A percentile compares a stretch with the other conserved stretches of the same genome.
These are phyloP conservation scores for Candida mattraensis DNA, from an alignment of 805 yeast species.

Conservation along the genomic window DNA sequence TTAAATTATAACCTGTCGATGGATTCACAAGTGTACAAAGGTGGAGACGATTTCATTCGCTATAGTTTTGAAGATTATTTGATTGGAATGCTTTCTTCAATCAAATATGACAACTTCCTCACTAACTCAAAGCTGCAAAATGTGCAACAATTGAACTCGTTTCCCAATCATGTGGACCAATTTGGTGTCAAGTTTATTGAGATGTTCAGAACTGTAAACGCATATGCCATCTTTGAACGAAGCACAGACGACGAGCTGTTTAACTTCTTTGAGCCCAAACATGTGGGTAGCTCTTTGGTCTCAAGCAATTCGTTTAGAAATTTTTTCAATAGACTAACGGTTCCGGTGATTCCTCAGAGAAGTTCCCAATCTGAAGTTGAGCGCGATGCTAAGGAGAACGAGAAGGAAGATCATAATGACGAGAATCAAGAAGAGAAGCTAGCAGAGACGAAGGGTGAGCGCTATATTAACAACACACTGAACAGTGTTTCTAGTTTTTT, in stretches of 20 bases:
- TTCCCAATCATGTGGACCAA: conserved; percentile 25
- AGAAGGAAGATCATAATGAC: conserved; percentile 1
- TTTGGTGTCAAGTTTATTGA: conserved; percentile 41
- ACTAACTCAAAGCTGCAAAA: conserved; percentile 32
- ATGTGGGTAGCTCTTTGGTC: conserved; percentile 19
- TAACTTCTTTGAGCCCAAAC: conserved; percentile 38
- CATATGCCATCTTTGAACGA: conserved; percentile 52
- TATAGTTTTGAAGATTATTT: conserved; percentile 89
- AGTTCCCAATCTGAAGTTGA: conserved; percentile 1
- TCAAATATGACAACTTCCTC: conserved; percentile 64
- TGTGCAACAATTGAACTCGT: conserved; percentile 20
- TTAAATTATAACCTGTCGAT: conserved; percentile 37
- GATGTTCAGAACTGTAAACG: conserved; percentile 54
- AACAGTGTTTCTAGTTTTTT: conserved; percentile 1
- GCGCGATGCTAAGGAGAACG: conserved; percentile 2
- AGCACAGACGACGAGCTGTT: conserved; percentile 70
- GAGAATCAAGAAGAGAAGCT: no score
- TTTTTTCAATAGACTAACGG: conserved; percentile 15
- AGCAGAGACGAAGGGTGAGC: no score
- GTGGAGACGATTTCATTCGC: conserved; percentile 87
- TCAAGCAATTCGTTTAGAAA: conserved; percentile 9
- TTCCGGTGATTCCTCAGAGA: no score
- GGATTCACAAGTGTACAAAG: conserved; percentile 45
- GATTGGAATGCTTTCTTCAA: conserved; percentile 69
- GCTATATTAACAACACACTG: conserved; percentile 1